These are phyloP conservation scores for Crithidia fasciculata DNA, from an alignment of 208 protist species.

Conservation along the genomic window DNA sequence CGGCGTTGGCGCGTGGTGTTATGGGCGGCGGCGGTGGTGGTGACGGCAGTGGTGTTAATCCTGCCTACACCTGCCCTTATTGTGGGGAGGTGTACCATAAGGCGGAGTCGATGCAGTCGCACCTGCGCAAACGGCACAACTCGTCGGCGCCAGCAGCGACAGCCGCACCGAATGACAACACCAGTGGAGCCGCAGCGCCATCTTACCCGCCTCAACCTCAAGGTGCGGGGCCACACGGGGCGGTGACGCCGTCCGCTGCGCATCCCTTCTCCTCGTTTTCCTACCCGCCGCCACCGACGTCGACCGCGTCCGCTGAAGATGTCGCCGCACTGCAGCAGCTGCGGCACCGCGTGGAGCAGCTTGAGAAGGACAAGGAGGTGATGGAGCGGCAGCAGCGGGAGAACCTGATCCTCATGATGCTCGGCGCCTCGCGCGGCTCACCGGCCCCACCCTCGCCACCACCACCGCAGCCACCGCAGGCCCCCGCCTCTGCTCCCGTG, in stretches of 20 bases:
- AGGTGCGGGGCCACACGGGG: neutral
- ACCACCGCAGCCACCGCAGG: neutral
- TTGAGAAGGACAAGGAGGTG: conserved; percentile 66
- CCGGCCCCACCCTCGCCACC: neutral
- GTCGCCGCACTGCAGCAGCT: conserved; percentile 34
- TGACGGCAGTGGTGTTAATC: neutral
- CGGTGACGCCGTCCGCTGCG: neutral
- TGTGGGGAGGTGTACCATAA: conserved; percentile 88
- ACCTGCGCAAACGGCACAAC: conserved; percentile 85
- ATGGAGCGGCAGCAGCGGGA: conserved; percentile 70
- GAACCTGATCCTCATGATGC: conserved; percentile 67
- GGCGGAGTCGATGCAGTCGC: conserved; percentile 87
- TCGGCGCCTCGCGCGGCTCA: conserved; percentile 23
- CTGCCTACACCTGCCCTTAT: conserved; percentile 54
- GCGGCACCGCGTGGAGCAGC: conserved; percentile 49
- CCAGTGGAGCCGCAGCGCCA: neutral
- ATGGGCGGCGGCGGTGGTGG: neutral
- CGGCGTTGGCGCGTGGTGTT: conserved; percentile 21
- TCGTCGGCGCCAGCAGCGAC: conserved; percentile 4
- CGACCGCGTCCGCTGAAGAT: conserved; percentile 9
- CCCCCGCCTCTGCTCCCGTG: conserved; percentile 8
- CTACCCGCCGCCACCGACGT: neutral
- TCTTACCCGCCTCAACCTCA: conserved; percentile 3
- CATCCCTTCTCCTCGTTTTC: neutral
- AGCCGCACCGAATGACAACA: neutral